These are phyloP conservation scores for Physcia stellaris DNA, from an alignment of 495 filamentous ascomycete genomes.

Conservation along the genomic window DNA sequence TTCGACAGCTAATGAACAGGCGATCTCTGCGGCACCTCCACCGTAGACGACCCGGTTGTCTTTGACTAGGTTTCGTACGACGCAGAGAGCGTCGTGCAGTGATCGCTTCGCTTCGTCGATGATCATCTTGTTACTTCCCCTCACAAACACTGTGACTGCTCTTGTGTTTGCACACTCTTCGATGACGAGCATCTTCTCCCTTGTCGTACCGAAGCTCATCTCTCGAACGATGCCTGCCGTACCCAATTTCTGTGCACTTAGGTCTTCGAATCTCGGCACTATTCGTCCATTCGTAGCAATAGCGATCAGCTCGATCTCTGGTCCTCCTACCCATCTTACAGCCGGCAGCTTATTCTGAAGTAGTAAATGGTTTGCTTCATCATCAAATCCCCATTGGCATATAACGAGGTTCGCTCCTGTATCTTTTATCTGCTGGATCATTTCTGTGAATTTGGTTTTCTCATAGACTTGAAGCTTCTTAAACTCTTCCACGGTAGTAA, in stretches of 20 bases:
- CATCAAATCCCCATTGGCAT: conserved; percentile 99
- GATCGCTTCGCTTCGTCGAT: conserved; percentile 98
- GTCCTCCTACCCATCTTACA: conserved; percentile 95
- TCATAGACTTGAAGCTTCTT: conserved; percentile 94
- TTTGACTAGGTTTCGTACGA: conserved; percentile 87
- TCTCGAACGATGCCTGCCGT: conserved; percentile 81
- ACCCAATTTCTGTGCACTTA: conserved; percentile 81
- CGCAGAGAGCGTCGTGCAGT: conserved; percentile 92
- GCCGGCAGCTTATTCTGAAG: conserved; percentile 92
- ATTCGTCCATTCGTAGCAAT: conserved; percentile 97
- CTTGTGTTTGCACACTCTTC: conserved; percentile 97
- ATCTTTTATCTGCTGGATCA: conserved; percentile 96
- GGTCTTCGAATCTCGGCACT: conserved; percentile 92
- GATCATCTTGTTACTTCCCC: conserved; percentile 99
- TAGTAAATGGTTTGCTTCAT: conserved; percentile 94
- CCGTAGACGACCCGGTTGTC: conserved; percentile 99
- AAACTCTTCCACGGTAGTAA: conserved; percentile 94
- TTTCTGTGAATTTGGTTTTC: conserved; percentile 88
- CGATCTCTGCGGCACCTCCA: conserved; percentile 93
- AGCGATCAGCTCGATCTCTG: conserved; percentile 96
- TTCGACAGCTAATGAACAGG: conserved; percentile 90
- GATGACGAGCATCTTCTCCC: conserved; percentile 99
- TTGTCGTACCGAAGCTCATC: conserved; percentile 91
- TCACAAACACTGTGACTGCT: conserved; percentile 88
- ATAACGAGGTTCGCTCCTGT: conserved; percentile 96